Evolutionary conservation across 768 basidiomycete genomes (phyloP).

Genomic region (Coprinopsis marcescibilis): DNA sequence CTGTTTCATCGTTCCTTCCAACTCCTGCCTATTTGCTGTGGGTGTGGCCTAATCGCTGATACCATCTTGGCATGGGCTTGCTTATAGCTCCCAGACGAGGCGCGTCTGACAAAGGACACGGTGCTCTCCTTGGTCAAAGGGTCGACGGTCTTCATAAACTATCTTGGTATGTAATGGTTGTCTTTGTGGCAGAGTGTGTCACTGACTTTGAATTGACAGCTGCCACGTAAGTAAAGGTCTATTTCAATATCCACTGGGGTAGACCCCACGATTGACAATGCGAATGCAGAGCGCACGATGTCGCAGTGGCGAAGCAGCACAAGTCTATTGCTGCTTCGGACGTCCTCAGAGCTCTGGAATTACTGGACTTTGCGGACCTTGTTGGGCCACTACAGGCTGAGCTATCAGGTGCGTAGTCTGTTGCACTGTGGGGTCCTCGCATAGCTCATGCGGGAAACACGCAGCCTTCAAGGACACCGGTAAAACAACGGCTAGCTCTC

Average conservation of each 20-base stretch:
- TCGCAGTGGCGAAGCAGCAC: conserved; percentile 77
- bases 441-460: not conserved
- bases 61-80: no score
- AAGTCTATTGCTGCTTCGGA: conserved; percentile 88
- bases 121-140: conserved; percentile 80
- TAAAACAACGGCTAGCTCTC: not conserved
- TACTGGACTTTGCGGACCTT: conserved; percentile 71
- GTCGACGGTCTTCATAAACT: conserved; percentile 94
- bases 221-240: conserved; percentile 37
- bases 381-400: conserved; percentile 58
- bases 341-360: conserved; percentile 80
- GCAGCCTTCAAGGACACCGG: conserved; percentile 1
- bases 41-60: no score
- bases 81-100: conserved; percentile 72
- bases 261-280: conserved; percentile 9
- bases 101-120: conserved; percentile 88
- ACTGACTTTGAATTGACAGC: conserved; percentile 26
- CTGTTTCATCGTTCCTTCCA: no score
- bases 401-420: conserved; percentile 45
- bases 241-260: not conserved
- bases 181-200: not conserved
- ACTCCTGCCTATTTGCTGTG: no score
- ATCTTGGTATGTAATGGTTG: conserved; percentile 58
- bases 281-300: conserved; percentile 74
- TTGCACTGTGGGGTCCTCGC: not conserved